phyloP scores from a whole-genome alignment of 441 rosid species.

The Manihot esculenta region DNA sequence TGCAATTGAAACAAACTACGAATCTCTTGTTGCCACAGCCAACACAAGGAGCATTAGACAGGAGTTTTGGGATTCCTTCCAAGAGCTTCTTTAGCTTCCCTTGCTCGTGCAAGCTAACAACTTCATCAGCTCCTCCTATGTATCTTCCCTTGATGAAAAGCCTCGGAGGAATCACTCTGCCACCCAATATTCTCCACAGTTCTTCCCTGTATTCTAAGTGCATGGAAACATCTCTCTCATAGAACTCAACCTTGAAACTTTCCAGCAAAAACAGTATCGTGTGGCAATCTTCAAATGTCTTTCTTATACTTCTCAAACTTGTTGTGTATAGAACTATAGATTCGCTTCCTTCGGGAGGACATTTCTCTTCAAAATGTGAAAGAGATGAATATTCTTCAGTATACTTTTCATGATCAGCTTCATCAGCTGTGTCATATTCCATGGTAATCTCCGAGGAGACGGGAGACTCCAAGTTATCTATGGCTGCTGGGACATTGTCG shows the following conservation, averaged over 20 bases:
- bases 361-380: conserved; percentile 48
- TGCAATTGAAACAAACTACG: conserved; percentile 63
- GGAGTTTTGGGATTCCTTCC: conserved; percentile 45
- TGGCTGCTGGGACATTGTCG: no score
- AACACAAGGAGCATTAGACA: conserved; percentile 36
- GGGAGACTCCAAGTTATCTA: conserved; percentile 22
- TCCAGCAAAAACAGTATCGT: conserved; percentile 57
- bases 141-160: conserved; percentile 75
- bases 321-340: conserved; percentile 75
- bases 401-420: no score
- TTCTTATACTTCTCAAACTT: conserved; percentile 73
- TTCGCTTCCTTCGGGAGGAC: conserved; percentile 69
- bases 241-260: conserved; percentile 51
- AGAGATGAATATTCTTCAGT: conserved; percentile 25
- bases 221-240: conserved; percentile 80
- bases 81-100: conserved; percentile 78
- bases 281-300: conserved; percentile 74
- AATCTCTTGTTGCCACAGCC: conserved; percentile 61
- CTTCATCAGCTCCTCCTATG: conserved; percentile 90
- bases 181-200: conserved; percentile 59
- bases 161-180: conserved; percentile 67
- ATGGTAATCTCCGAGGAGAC: conserved; percentile 14
- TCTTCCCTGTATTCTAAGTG: conserved; percentile 72
- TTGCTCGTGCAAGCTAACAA: conserved; percentile 65
- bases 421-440: neutral